phyloP scores from a whole-genome alignment of 176 grass and related monocot genomes.

The Lolium perenne region DNA sequence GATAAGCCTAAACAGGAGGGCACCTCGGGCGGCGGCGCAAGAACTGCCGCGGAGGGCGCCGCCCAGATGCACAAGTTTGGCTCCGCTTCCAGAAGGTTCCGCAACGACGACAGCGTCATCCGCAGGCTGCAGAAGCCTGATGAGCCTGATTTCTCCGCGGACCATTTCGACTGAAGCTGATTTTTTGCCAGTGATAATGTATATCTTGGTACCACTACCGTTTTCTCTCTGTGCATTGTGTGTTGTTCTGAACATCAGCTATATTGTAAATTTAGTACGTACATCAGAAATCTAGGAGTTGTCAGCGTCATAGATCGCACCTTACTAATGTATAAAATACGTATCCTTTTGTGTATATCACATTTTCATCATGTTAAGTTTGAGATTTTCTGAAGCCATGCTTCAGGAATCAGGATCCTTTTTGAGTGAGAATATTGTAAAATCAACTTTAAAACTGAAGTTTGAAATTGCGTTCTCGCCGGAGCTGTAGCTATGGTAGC shows the following conservation, averaged over 20 bases:
- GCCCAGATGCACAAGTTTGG: conserved; percentile 62
- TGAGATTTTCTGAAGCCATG: background rate
- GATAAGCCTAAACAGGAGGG: conserved; percentile 51
- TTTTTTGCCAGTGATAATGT: conserved; percentile 1
- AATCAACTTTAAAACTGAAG: too few species aligned
- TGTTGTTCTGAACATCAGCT: background rate
- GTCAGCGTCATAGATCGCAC: background rate
- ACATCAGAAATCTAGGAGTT: conserved; percentile 23
- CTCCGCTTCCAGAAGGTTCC: conserved; percentile 78
- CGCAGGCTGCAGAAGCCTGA: conserved; percentile 82
- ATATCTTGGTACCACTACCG: conserved; percentile 6
- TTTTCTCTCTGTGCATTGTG: background rate
- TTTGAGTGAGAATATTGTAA: too few species aligned
- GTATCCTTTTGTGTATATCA: background rate
- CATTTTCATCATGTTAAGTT: background rate
- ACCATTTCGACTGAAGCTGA: conserved; percentile 77
- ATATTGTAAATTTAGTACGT: conserved; percentile 23
- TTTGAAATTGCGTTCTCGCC: too few species aligned
- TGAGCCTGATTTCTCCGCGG: conserved; percentile 82
- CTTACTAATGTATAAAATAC: conserved; percentile 6
- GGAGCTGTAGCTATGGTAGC: too few species aligned
- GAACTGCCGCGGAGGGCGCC: conserved; percentile 37
- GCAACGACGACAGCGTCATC: conserved; percentile 38
- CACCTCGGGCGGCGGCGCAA: conserved; percentile 25
- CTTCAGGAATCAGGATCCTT: too few species aligned